Conservation (phyloP, 768 basidiomycete genomes). For the Naganishia friedmannii region DNA sequence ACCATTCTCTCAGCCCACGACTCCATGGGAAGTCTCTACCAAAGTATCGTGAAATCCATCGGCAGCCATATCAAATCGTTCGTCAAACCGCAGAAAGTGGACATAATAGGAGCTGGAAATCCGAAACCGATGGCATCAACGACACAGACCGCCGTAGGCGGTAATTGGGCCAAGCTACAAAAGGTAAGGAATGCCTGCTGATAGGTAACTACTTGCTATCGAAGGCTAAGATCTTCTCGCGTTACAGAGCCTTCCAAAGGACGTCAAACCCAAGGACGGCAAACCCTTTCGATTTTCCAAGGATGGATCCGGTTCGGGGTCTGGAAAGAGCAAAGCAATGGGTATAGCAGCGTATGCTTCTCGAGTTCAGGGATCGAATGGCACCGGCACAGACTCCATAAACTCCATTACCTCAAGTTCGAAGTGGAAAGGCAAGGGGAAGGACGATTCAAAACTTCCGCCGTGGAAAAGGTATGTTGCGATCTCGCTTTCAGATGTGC, state of each 20-base stretch:
- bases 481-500: neutral
- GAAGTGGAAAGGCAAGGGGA: constrained; percentile 19
- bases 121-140: neutral
- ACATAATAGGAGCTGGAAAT: neutral
- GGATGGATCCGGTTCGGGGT: neutral
- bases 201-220: neutral
- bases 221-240: neutral
- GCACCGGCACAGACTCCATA: neutral
- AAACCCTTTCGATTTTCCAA: neutral
- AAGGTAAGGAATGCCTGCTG: neutral
- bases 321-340: constrained; percentile 19
- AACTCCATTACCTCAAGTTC: neutral
- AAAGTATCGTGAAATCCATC: neutral
- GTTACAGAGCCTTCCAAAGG: constrained; percentile 8
- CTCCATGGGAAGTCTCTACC: constrained; percentile 16
- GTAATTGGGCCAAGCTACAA: constrained; percentile 17
- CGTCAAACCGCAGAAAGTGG: neutral
- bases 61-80: constrained; percentile 8
- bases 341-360: constrained; percentile 20
- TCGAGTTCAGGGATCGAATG: neutral
- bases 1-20: neutral
- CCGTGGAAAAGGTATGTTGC: constrained; percentile 16
- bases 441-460: constrained; percentile 8
- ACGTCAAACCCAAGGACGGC: neutral
- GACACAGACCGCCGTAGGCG: neutral